Base-by-base conservation (phyloP, 306 rosid species). In the Clitoria ternatea region DNA sequence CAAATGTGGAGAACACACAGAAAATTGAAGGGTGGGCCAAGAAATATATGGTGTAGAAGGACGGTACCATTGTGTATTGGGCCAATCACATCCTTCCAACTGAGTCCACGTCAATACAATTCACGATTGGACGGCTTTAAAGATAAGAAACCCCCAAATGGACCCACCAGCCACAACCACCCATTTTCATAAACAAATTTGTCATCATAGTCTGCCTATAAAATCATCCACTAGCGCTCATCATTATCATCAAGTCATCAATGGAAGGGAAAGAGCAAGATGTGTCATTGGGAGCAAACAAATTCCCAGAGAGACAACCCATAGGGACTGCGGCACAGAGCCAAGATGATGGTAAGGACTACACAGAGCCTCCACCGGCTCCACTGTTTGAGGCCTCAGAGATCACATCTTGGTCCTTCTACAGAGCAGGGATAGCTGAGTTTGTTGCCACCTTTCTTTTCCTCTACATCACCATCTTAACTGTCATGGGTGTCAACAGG, bases 181-280 rank as follows among this genome's bases (percentile, higher is more conserved):
- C 63, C 2, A 24, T 33, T 44, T 2, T 45, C 23, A 8, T 5
- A 4, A 6, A 36, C 23, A 17, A 1, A 27, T 29, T 45, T 37
- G 29, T 49, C 59, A 22, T 40, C 1, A 9, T 6, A 40, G 6
- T 3, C 5, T 3, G n/a, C 53, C 53, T 77, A 81, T 81, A 81
- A 29, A 81, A 81, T 20, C 14, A 71, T 0, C 69, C 44, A 18
- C 32, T 37, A 0, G 13, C 4, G 33, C 56, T 8, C 68, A 6
- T 11, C 44, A 49, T 17, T 29, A 36, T 8, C 22, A 49, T 13
- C 9, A 33, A n/a, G 4, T n/a, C n/a, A 29, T 19, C 14, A 68
- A 92, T 92, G 98, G 96, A 92, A 54, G 96, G 74, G 0, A 92
- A 90, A 78, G 98, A 92, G 70, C 85, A 92, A 64, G 98, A 92